Conservation (phyloP, 2,329 filamentous ascomycete species). For the Ampelomyces quisqualis region DNA sequence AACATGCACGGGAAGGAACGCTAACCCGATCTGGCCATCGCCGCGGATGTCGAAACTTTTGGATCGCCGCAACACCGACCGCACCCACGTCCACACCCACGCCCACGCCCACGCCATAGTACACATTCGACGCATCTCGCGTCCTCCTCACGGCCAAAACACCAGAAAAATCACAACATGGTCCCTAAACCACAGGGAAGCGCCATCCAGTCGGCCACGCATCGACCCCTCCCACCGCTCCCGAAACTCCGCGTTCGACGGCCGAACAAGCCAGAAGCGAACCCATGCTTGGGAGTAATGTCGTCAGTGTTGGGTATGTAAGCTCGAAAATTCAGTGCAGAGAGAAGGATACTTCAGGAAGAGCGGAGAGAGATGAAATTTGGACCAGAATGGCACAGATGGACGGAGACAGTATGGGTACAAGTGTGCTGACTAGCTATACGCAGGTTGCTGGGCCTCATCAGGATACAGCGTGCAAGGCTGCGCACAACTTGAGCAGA, state of each 20-base stretch:
- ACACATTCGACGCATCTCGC: neutral
- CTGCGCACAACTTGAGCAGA: conserved; percentile 61
- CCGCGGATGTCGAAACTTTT: conserved; percentile 21
- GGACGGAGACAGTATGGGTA: no score
- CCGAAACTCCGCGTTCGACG: conserved; percentile 64
- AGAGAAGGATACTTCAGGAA: no score
- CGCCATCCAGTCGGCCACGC: conserved; percentile 40
- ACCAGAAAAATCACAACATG: conserved; percentile 23
- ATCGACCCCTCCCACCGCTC: conserved; percentile 59
- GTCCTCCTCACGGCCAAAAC: neutral
- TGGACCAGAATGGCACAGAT: neutral
- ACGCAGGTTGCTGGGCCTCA: conserved; percentile 78
- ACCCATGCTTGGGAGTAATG: conserved; percentile 68
- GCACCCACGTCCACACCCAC: no score
- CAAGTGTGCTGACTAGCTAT: conserved; percentile 23
- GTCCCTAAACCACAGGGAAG: conserved; percentile 40
- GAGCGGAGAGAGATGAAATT: neutral
- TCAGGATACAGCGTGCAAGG: conserved; percentile 66
- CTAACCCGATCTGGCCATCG: conserved; percentile 9
- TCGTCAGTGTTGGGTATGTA: conserved; percentile 63
- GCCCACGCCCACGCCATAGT: no score
- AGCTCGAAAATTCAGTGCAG: no score
- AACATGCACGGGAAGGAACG: conserved; percentile 11
- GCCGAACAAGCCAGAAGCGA: conserved; percentile 62
- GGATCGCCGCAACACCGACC: conserved; percentile 4